phyloP scores from a whole-genome alignment of 2,329 filamentous ascomycete genomes.

The Passalora sequoiae region DNA sequence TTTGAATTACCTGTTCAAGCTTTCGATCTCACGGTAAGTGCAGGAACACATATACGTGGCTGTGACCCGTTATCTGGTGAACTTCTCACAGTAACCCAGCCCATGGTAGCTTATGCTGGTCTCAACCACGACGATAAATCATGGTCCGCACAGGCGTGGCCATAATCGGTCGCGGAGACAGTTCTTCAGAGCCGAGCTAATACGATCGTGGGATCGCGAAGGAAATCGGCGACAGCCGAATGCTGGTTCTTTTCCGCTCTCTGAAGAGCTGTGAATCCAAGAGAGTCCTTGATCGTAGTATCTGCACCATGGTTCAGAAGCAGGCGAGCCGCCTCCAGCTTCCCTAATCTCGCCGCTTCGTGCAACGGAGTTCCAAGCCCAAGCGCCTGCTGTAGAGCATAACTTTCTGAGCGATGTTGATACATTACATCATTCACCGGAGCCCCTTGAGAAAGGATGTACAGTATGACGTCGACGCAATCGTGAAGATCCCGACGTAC shows the following conservation, averaged over 20 bases:
- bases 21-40: too few relatives aligned
- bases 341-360: not conserved
- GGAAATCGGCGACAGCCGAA: not conserved
- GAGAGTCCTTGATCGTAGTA: not conserved
- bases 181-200: not conserved
- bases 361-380: not conserved
- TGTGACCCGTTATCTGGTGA: too few relatives aligned
- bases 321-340: not conserved
- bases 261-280: not conserved
- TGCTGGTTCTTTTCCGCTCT: not conserved
- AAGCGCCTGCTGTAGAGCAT: not conserved
- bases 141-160: too few relatives aligned
- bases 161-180: too few relatives aligned
- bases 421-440: conserved; percentile 1
- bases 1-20: too few relatives aligned
- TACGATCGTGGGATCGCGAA: not conserved
- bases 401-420: not conserved
- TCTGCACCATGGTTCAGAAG: not conserved
- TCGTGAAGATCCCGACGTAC: not conserved
- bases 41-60: too few relatives aligned
- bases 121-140: too few relatives aligned
- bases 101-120: too few relatives aligned
- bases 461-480: not conserved
- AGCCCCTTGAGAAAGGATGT: not conserved
- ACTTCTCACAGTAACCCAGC: too few relatives aligned